These are phyloP conservation scores for Tympanopsis confertula DNA, from an alignment of 2,329 filamentous ascomycete species.

Conservation along the genomic window DNA sequence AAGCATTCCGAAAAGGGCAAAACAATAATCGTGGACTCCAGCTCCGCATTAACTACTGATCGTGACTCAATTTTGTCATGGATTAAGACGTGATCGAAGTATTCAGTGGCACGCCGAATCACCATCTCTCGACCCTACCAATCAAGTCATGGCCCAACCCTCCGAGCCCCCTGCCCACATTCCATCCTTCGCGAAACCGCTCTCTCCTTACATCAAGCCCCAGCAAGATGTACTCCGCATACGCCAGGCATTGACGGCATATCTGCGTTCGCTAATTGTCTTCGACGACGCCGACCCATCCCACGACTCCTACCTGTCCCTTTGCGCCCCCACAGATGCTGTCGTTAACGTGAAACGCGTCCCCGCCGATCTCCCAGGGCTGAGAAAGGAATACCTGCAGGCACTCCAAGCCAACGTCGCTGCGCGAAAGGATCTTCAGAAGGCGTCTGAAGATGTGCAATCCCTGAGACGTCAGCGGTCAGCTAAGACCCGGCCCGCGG, in stretches of 20 bases:
- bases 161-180: slow-evolving; percentile 1
- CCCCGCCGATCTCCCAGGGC: slow-evolving; percentile 24
- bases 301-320: slow-evolving; percentile 16
- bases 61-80: too few relatives aligned
- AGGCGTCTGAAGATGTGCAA: slow-evolving; percentile 17
- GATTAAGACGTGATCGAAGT: too few relatives aligned
- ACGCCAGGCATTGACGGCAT: slow-evolving; percentile 21
- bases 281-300: slow-evolving; percentile 12
- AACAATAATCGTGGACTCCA: too few relatives aligned
- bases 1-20: too few relatives aligned
- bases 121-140: too few relatives aligned
- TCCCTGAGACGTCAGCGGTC: too few relatives aligned
- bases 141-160: neutral
- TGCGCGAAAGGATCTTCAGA: slow-evolving; percentile 22
- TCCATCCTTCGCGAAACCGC: slow-evolving; percentile 14
- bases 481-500: slow-evolving; percentile 2
- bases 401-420: slow-evolving; percentile 27
- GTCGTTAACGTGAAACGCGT: slow-evolving; percentile 16
- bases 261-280: slow-evolving; percentile 21
- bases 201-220: slow-evolving; percentile 23
- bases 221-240: slow-evolving; percentile 23
- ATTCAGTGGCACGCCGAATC: too few relatives aligned
- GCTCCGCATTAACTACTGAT: too few relatives aligned
- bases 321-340: slow-evolving; percentile 18
- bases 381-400: slow-evolving; percentile 28